Percentiles rank a stretch among this genome's conserved stretches.
These are phyloP conservation scores for Aspergillus cejpii DNA, from an alignment of 2,329 filamentous ascomycete species.

Conservation along the genomic window DNA sequence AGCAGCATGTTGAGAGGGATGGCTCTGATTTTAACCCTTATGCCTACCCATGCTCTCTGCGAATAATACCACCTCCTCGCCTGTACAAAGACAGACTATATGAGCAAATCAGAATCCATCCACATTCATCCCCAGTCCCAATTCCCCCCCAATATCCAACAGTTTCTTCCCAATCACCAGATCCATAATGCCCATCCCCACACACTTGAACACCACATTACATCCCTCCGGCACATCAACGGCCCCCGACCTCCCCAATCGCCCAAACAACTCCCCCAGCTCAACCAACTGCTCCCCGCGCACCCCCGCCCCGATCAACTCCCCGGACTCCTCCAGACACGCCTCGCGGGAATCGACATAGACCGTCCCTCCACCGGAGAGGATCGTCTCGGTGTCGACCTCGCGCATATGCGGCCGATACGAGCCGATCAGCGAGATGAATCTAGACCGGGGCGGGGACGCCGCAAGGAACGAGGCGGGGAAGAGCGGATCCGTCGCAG, in stretches of 20 bases:
- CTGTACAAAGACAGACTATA: too few species aligned
- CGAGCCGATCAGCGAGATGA: conserved; percentile 49
- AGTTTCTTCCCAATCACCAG: conserved; percentile 41
- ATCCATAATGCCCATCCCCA: conserved; percentile 49
- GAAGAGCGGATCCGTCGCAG: conserved; percentile 42
- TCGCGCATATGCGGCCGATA: conserved; percentile 51
- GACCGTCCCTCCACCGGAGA: conserved; percentile 57
- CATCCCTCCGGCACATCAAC: conserved; percentile 26
- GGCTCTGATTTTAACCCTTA: too few species aligned
- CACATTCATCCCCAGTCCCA: conserved; percentile 31
- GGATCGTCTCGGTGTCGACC: conserved; percentile 41
- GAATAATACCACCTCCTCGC: too few species aligned
- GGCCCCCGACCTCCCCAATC: conserved; percentile 11
- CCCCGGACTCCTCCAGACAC: conserved; percentile 44
- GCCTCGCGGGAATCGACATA: conserved; percentile 56
- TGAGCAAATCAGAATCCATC: conserved; percentile 38
- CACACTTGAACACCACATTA: conserved; percentile 47
- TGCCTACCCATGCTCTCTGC: too few species aligned
- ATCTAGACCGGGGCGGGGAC: conserved; percentile 37
- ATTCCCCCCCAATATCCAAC: conserved; percentile 32
- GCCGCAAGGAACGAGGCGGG: conserved; percentile 30
- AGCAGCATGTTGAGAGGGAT: too few species aligned
- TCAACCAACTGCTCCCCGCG: conserved; percentile 37
- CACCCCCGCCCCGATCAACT: conserved; percentile 40
- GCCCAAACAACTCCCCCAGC: conserved; percentile 36